Evolutionary conservation across 2,329 filamentous ascomycete genomes (phyloP).

Genomic region (Colletotrichum tanaceti): DNA sequence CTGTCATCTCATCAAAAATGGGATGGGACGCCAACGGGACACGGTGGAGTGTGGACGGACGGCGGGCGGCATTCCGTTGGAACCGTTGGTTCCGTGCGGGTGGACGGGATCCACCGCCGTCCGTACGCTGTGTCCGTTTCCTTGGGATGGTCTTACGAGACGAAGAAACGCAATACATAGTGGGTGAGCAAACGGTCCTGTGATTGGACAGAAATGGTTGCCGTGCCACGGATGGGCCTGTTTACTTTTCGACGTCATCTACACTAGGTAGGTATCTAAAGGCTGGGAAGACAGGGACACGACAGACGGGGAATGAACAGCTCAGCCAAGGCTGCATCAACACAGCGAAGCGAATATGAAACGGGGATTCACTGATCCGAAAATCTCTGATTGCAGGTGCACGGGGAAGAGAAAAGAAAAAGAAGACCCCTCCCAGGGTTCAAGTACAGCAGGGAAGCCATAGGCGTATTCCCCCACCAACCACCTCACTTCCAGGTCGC

Average conservation of each 20-base stretch:
- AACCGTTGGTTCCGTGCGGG: constrained; percentile 18
- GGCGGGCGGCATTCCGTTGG: background rate
- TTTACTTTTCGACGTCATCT: constrained; percentile 52
- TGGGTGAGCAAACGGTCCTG: background rate
- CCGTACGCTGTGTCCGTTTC: constrained; percentile 18
- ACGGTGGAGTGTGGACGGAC: background rate
- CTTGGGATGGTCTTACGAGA: constrained; percentile 24
- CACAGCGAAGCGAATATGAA: too few relatives aligned
- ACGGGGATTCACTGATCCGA: too few relatives aligned
- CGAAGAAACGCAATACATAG: constrained; percentile 18
- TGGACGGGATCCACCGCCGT: constrained; percentile 11
- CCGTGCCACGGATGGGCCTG: constrained; percentile 40
- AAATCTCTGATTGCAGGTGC: too few relatives aligned
- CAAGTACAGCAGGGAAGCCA: constrained; percentile 8
- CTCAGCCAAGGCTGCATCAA: background rate
- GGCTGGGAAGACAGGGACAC: constrained; percentile 2
- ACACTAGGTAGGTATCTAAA: background rate
- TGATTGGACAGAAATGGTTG: constrained; percentile 45
- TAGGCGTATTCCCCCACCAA: constrained; percentile 35
- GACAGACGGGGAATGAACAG: background rate
- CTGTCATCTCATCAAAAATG: too few relatives aligned
- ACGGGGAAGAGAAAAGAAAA: too few relatives aligned
- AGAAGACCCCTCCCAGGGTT: too few relatives aligned
- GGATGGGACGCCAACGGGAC: background rate
- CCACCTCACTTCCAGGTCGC: constrained; percentile 34